phyloP scores from a whole-genome alignment of 164 flowering plant genomes.

The Dillenia suffruticosa region DNA sequence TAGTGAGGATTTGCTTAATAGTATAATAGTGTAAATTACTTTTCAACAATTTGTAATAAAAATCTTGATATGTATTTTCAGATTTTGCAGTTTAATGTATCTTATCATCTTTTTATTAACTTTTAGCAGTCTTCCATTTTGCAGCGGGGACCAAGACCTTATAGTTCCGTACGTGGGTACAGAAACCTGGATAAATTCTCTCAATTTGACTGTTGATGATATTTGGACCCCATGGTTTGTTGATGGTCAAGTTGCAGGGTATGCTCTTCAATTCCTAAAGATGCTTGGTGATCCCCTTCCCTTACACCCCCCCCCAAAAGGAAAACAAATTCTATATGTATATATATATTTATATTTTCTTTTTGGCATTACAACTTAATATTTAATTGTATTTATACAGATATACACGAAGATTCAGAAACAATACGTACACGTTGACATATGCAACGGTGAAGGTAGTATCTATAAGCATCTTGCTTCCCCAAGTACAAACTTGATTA shows the following conservation, averaged over 20 bases:
- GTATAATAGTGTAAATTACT: too few relatives aligned
- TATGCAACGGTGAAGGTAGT: slow-evolving; percentile 20
- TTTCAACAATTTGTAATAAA: too few relatives aligned
- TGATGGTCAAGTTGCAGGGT: slow-evolving; percentile 28
- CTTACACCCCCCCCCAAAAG: too few relatives aligned
- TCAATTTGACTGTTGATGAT: slow-evolving; percentile 2
- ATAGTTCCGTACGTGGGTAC: slow-evolving; percentile 13
- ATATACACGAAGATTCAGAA: slow-evolving; percentile 7
- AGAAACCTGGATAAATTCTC: slow-evolving; percentile 14
- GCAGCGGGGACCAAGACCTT: slow-evolving; percentile 30
- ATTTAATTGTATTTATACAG: slow-evolving; percentile 1
- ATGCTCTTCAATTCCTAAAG: too few relatives aligned
- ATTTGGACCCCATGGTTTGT: slow-evolving; percentile 31
- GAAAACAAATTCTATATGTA: not conserved
- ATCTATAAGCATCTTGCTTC: too few relatives aligned
- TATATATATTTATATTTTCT: too few relatives aligned
- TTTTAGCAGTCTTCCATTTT: not conserved
- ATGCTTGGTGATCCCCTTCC: too few relatives aligned
- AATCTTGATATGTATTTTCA: too few relatives aligned
- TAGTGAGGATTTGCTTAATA: too few relatives aligned
- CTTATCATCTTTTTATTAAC: too few relatives aligned
- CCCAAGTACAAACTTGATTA: not conserved
- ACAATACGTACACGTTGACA: slow-evolving; percentile 3
- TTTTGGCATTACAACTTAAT: too few relatives aligned
- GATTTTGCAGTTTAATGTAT: too few relatives aligned